Evolutionary conservation across 139 green algal genomes (phyloP).

Genomic region (Zygnema circumcarinatum): DNA sequence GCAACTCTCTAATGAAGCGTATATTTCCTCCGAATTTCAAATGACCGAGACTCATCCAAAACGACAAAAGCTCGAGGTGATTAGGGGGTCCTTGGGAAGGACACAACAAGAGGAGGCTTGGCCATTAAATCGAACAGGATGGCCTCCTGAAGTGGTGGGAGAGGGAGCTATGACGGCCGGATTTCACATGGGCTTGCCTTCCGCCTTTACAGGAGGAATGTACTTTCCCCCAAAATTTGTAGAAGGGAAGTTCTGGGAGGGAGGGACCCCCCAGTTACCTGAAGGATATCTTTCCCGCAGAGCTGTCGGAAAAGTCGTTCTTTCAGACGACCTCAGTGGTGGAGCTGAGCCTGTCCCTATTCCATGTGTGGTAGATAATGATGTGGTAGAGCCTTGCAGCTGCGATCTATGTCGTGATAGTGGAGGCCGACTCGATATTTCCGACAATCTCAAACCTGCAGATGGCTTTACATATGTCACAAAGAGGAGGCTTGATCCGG

Average conservation of each 20-base stretch:
- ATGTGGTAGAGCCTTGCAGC: constrained; percentile 14
- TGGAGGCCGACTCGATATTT: background rate
- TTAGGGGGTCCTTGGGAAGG: background rate
- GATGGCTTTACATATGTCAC: constrained; percentile 39
- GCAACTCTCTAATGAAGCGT: background rate
- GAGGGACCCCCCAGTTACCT: background rate
- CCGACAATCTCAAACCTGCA: constrained; percentile 4
- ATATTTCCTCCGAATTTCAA: background rate
- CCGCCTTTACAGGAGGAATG: background rate
- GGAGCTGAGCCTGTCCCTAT: constrained; percentile 39
- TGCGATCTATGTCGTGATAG: background rate
- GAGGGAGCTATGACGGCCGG: background rate
- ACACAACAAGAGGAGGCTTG: background rate
- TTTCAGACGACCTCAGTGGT: constrained; percentile 36
- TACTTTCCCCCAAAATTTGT: too few relatives aligned
- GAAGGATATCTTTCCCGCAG: background rate
- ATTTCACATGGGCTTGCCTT: background rate
- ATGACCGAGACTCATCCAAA: background rate
- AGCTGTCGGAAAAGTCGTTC: background rate
- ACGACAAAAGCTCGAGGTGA: background rate
- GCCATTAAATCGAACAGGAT: background rate
- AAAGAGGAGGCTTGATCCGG: constrained; percentile 23
- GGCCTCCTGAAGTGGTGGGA: background rate
- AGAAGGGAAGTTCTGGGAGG: background rate
- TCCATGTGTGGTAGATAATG: constrained; percentile 41